phyloP scores from a whole-genome alignment of 1,284 basidiomycete species.

The Malassezia pachydermatis region DNA sequence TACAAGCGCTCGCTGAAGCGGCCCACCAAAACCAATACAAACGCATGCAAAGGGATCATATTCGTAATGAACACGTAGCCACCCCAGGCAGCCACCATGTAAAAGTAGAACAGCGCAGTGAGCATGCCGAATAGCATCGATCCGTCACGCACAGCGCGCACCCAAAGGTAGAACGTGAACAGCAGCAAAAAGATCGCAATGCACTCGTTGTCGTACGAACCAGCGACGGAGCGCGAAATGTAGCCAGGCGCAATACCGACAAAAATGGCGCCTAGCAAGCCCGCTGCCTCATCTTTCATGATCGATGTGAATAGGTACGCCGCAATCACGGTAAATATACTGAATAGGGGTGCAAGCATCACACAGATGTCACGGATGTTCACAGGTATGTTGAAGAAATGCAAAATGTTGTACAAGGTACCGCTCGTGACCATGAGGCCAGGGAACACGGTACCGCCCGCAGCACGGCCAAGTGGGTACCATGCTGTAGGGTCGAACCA shows the following conservation, averaged over 20 bases:
- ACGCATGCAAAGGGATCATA: conserved; percentile 93
- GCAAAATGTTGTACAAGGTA: conserved; percentile 84
- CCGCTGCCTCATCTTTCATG: conserved; percentile 60
- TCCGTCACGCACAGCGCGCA: conserved; percentile 87
- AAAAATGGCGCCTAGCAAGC: conserved; percentile 91
- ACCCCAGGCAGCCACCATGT: conserved; percentile 99
- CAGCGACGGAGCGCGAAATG: conserved; percentile 96
- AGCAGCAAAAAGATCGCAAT: conserved; percentile 99
- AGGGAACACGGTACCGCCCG: conserved; percentile 95
- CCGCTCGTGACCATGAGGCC: conserved; percentile 93
- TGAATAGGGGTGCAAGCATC: conserved; percentile 88
- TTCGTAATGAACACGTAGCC: conserved; percentile 99
- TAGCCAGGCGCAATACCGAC: conserved; percentile 93
- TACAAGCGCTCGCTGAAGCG: conserved; percentile 85
- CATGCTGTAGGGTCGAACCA: conserved; percentile 97
- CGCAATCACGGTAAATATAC: conserved; percentile 90
- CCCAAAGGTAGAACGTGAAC: conserved; percentile 97
- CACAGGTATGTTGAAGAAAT: conserved; percentile 80
- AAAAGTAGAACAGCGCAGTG: conserved; percentile 94
- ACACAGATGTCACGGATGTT: conserved; percentile 97
- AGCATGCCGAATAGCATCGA: conserved; percentile 81
- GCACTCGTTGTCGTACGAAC: conserved; percentile 99
- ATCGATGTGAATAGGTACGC: conserved; percentile 57
- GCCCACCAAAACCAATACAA: conserved; percentile 93
- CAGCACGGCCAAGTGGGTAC: conserved; percentile 96